phyloP scores from a whole-genome alignment of 495 filamentous ascomycete genomes.

The Thozetella sp. region DNA sequence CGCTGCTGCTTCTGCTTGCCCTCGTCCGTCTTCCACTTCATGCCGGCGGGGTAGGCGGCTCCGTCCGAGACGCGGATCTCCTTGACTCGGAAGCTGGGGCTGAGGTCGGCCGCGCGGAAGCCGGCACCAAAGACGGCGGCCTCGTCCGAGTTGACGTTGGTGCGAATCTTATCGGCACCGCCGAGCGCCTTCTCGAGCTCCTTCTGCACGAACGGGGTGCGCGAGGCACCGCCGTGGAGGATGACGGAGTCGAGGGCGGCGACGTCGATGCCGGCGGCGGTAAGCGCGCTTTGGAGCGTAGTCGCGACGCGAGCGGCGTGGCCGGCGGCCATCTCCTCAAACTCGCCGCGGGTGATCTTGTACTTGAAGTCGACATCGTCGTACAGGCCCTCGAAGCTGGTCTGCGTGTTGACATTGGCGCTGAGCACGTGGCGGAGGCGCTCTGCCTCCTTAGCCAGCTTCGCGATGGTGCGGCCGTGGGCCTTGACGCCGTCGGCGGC shows the following conservation, averaged over 20 bases:
- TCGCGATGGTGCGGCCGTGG: slow-evolving; percentile 83
- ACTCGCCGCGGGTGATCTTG: slow-evolving; percentile 78
- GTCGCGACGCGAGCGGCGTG: slow-evolving; percentile 68
- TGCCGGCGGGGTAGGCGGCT: slow-evolving; percentile 69
- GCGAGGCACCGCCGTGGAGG: slow-evolving; percentile 85
- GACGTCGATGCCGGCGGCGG: slow-evolving; percentile 69
- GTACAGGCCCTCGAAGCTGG: slow-evolving; percentile 85
- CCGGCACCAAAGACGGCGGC: slow-evolving; percentile 95
- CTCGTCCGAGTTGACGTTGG: slow-evolving; percentile 97
- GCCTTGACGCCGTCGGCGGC: slow-evolving; percentile 59
- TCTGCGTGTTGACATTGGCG: slow-evolving; percentile 81
- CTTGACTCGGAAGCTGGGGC: slow-evolving; percentile 94
- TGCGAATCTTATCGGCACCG: slow-evolving; percentile 75
- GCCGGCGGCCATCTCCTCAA: slow-evolving; percentile 77
- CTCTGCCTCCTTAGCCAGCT: slow-evolving; percentile 91
- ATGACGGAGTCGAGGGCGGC: slow-evolving; percentile 87
- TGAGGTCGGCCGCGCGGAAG: slow-evolving; percentile 89
- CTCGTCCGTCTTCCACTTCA: slow-evolving; percentile 74
- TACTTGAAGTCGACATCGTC: slow-evolving; percentile 93
- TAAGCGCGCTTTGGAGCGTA: slow-evolving; percentile 75
- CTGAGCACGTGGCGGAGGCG: slow-evolving; percentile 86
- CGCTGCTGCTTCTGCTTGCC: slow-evolving; percentile 58
- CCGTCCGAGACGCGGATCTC: slow-evolving; percentile 83
- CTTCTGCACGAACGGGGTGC: slow-evolving; percentile 94
- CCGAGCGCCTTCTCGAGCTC: slow-evolving; percentile 78